Base-by-base conservation (phyloP, 306 rosid species). In the Datisca glomerata region DNA sequence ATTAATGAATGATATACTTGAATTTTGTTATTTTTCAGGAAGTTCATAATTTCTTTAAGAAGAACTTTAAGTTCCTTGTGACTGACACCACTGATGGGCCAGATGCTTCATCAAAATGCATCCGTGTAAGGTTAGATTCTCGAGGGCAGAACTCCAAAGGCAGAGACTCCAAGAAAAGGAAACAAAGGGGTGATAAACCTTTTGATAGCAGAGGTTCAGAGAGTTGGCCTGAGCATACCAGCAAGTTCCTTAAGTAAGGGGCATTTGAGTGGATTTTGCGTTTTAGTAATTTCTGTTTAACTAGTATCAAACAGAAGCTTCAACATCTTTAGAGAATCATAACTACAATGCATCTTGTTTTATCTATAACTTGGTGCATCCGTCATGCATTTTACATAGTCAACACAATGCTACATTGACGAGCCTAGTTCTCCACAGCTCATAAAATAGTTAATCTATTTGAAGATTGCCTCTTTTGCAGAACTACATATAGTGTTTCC, bases 141-240 rank as follows among this genome's bases (percentile, higher is more conserved):
- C 69, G 77, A 39, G 74, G 56, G 21, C 63, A 65, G 49, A 72
- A 59, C 47, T 68, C 49, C 36, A 65, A 53, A 40, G 89, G 76
- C 15, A 73, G 65, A 39, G 64, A 72, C 65, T 76, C 79, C 19
- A 83, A 47, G 68, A 89, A 89, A 51, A 79, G 91, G 40, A 89
- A 89, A 74, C 86, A 72, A 54, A 77, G 91, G 59, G 81, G 69
- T 19, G 82, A 54, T 51, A 83, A 68, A 32, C 93, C 95, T 21
- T 89, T 80, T 68, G 97, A 89, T 60, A 80, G 97, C 57, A 75
- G 95, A 60, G 97, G 97, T 53, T 80, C 86, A 20, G 89, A 80
- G 56, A 73, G 50, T 66, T 89, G 97, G 97, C 69, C 74, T 21
- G 86, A 75, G 43, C 50, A 62, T 54, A 60, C 33, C 24, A 91